These are phyloP conservation scores for Trichoderma sp. DNA, from an alignment of 2,329 filamentous ascomycete species.

Conservation along the genomic window DNA sequence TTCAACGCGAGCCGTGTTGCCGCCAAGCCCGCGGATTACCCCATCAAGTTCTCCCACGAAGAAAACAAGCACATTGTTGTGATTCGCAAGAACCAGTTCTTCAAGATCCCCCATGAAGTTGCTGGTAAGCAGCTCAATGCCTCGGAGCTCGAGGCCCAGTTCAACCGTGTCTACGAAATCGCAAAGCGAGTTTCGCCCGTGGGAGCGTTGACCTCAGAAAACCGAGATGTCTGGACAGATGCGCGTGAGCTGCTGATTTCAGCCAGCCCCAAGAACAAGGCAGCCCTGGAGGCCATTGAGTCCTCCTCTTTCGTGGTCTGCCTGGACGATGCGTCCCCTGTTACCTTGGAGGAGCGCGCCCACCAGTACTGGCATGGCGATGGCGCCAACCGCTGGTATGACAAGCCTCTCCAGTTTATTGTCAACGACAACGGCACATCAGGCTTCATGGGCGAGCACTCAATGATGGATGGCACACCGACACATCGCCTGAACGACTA, in stretches of 20 bases:
- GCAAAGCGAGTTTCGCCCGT: slow-evolving; percentile 71
- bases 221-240: slow-evolving; percentile 90
- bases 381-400: slow-evolving; percentile 91
- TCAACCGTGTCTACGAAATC: slow-evolving; percentile 76
- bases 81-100: slow-evolving; percentile 95
- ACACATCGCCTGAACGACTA: slow-evolving; percentile 97
- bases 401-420: slow-evolving; percentile 98
- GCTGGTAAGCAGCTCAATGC: slow-evolving; percentile 83
- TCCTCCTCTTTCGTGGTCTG: slow-evolving; percentile 88
- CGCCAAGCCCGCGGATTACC: slow-evolving; percentile 76
- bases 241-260: slow-evolving; percentile 73
- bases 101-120: slow-evolving; percentile 81
- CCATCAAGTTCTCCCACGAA: slow-evolving; percentile 71
- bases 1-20: slow-evolving; percentile 91
- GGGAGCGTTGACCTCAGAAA: slow-evolving; percentile 83
- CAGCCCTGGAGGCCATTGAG: slow-evolving; percentile 77
- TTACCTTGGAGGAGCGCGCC: slow-evolving; percentile 93
- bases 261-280: slow-evolving; percentile 75
- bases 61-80: slow-evolving; percentile 85
- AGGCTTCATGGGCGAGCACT: slow-evolving; percentile 97
- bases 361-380: slow-evolving; percentile 99
- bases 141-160: slow-evolving; percentile 85
- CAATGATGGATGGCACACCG: slow-evolving; percentile 99
- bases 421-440: slow-evolving; percentile 97
- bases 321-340: slow-evolving; percentile 84